Evolutionary conservation across 164 flowering plant genomes (phyloP).

Genomic region (Tetracentron sinense): DNA sequence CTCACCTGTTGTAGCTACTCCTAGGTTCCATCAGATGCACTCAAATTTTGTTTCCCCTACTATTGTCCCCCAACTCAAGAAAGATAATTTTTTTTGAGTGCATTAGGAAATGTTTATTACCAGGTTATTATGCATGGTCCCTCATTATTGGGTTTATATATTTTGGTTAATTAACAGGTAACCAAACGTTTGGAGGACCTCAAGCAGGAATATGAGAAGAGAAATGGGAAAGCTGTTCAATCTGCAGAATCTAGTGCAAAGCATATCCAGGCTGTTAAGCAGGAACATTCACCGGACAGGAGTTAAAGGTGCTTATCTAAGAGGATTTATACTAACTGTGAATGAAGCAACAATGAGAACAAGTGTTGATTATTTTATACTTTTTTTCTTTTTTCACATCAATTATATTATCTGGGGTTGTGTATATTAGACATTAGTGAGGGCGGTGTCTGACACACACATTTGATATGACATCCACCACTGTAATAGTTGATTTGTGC

Average conservation of each 20-base stretch:
- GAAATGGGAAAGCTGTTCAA: slow-evolving; percentile 14
- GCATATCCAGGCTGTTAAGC: slow-evolving; percentile 8
- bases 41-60: background rate
- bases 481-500: too few species aligned
- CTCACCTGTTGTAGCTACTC: too few species aligned
- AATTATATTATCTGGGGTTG: too few species aligned
- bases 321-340: background rate
- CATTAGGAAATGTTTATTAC: background rate
- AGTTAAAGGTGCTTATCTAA: slow-evolving; percentile 4
- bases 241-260: slow-evolving; percentile 19
- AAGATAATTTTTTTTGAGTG: background rate
- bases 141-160: background rate
- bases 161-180: slow-evolving; percentile 18
- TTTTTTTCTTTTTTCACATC: too few species aligned
- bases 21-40: too few species aligned
- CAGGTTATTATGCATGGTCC: background rate
- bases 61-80: background rate
- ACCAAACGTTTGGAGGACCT: slow-evolving; percentile 31
- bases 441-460: too few species aligned
- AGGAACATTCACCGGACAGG: slow-evolving; percentile 3
- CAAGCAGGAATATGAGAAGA: slow-evolving; percentile 22
- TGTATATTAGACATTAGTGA: too few species aligned
- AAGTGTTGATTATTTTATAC: too few species aligned
- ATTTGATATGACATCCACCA: too few species aligned
- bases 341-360: too few species aligned